These are phyloP conservation scores for Astrothelium subdiscretum DNA, from an alignment of 495 filamentous ascomycete genomes.

Conservation along the genomic window DNA sequence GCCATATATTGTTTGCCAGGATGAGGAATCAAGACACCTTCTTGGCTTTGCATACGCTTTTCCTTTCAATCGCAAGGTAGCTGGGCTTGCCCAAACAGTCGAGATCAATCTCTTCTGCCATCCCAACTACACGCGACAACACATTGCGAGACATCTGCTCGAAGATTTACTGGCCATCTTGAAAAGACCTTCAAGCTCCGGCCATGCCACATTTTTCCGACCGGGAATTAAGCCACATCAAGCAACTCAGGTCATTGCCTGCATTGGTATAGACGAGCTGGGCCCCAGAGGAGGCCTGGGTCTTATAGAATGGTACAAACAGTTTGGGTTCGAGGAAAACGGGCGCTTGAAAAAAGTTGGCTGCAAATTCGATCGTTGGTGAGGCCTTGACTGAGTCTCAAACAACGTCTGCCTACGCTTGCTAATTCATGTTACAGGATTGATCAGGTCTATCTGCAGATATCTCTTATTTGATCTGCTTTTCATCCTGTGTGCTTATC, in stretches of 20 bases:
- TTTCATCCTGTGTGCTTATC: not conserved
- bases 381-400: not conserved
- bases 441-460: not conserved
- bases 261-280: slow-evolving; percentile 1
- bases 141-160: slow-evolving; percentile 4
- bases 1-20: slow-evolving; percentile 3
- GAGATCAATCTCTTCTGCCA: slow-evolving; percentile 8
- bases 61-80: not conserved
- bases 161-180: slow-evolving; percentile 1
- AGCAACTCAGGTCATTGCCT: slow-evolving; percentile 4
- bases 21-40: not conserved
- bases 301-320: slow-evolving; percentile 6
- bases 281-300: not conserved
- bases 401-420: not conserved
- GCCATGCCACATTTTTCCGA: not conserved
- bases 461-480: not conserved
- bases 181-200: not conserved
- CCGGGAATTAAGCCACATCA: not conserved
- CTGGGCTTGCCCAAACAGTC: slow-evolving; percentile 3
- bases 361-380: slow-evolving; percentile 6
- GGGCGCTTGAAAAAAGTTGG: slow-evolving; percentile 6
- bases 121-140: slow-evolving; percentile 3
- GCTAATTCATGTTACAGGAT: not conserved
- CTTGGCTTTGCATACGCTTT: slow-evolving; percentile 6
- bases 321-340: slow-evolving; percentile 4